Evolutionary conservation across 1,284 basidiomycete genomes (phyloP), one percentile per base, ranked within the genome.

Genomic region (Ceratobasidium theobromae): DNA sequence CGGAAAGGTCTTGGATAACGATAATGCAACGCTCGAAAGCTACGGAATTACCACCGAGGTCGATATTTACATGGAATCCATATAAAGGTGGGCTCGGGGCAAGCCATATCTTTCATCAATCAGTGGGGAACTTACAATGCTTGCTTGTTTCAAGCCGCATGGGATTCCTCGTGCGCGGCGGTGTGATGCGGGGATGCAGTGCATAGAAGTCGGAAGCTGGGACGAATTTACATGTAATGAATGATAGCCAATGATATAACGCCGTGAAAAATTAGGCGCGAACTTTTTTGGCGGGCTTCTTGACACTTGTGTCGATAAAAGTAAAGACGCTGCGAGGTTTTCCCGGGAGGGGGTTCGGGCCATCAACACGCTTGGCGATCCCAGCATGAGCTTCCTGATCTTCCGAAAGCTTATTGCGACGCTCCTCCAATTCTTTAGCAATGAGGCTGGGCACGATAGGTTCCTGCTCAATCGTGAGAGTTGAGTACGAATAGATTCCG

Each of bases 11-110:
- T 46, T 62, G 30, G 33, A 14, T 18, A 21, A 62, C 25, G 57
- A 62, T 28, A 46, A 62, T 46, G 57, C 57, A 21, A 62, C 57
- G 4, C 57, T 62, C 33, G 57, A 62, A 28, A 62, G 57, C 30
- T 62, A 62, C 41, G 57, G 57, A 23, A 62, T 62, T 46, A 62
- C 57, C 18, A 62, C 45, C 1, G 57, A 62, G 35, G 57, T 62
- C 6, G 57, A 62, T 48, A 62, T 62, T 8, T 62, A 62, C 57
- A 32, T 62, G 4, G 57, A 62, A 18, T 49, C 28, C 21, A 33
- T 62, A 35, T 62, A 33, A 41, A 6, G 28, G 55, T 58, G 43
- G 40, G 35, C 25, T n/a, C n/a, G n/a, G n/a, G n/a, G n/a, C n/a
- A n/a, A n/a, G 4, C 21, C 25, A 18, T 35, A 48, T 33, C n/a